A percentile compares a stretch with the other conserved stretches of the same genome.
Evolutionary conservation across 2,329 filamentous ascomycete genomes (phyloP).

Genomic region (Aureobasidium zeae): DNA sequence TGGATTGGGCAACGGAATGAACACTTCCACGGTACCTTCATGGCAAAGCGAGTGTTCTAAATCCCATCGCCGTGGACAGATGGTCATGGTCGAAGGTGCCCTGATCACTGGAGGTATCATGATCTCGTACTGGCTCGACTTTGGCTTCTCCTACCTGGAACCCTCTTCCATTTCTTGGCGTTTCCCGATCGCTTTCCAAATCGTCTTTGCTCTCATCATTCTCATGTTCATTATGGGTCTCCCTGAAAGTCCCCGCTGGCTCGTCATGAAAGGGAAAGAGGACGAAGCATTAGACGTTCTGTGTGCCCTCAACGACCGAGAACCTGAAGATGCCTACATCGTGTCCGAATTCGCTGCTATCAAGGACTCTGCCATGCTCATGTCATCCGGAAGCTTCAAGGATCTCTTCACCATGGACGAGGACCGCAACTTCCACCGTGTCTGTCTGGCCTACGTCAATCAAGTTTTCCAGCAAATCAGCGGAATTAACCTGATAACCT

Average conservation of each 20-base stretch:
- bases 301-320: slow-evolving; percentile 39
- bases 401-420: slow-evolving; percentile 26
- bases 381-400: slow-evolving; percentile 25
- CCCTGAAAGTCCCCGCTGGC: slow-evolving; percentile 48
- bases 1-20: slow-evolving; percentile 43
- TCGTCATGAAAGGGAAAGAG: slow-evolving; percentile 47
- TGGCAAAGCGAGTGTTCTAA: slow-evolving; percentile 46
- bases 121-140: slow-evolving; percentile 42
- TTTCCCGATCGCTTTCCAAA: slow-evolving; percentile 47
- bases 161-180: slow-evolving; percentile 41
- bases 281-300: slow-evolving; percentile 43
- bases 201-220: slow-evolving; percentile 44
- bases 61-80: slow-evolving; percentile 41
- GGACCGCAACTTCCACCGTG: slow-evolving; percentile 29
- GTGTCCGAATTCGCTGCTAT: slow-evolving; percentile 42
- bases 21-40: slow-evolving; percentile 44
- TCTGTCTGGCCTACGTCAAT: slow-evolving; percentile 28
- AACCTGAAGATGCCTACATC: slow-evolving; percentile 37
- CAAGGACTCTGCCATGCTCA: slow-evolving; percentile 45
- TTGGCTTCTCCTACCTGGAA: slow-evolving; percentile 30
- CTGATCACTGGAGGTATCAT: slow-evolving; percentile 42
- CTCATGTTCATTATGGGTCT: slow-evolving; percentile 39
- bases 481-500: slow-evolving; percentile 22
- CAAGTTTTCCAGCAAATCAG: slow-evolving; percentile 31
- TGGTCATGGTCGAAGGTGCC: slow-evolving; percentile 46